Evolutionary conservation across 176 grass and related monocot genomes (phyloP).

Genomic region (Poa pratensis): DNA sequence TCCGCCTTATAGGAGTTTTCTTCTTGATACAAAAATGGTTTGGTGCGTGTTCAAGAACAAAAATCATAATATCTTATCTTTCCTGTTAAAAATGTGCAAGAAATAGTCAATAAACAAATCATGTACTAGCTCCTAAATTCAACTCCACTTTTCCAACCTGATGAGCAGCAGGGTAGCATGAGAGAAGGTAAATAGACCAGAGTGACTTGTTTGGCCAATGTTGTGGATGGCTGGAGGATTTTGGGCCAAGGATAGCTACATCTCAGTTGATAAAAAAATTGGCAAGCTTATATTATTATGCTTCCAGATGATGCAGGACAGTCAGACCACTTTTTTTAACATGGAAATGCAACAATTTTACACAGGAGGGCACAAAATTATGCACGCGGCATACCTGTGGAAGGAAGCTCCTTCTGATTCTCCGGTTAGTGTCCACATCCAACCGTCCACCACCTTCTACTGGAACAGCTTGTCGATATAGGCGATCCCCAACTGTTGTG

Average conservation of each 20-base stretch:
- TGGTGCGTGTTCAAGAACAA: background rate
- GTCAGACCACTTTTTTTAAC: background rate
- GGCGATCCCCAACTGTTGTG: slow-evolving; percentile 62
- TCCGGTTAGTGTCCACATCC: slow-evolving; percentile 62
- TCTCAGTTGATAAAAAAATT: slow-evolving; percentile 3
- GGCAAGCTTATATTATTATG: background rate
- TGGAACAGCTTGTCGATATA: slow-evolving; percentile 82
- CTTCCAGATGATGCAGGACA: background rate
- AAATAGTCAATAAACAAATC: background rate
- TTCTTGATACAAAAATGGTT: background rate
- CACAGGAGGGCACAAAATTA: background rate
- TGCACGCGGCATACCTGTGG: slow-evolving; percentile 68
- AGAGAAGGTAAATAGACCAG: background rate
- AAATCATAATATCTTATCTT: background rate
- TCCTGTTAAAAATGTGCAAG: background rate
- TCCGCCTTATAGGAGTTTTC: background rate
- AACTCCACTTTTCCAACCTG: background rate
- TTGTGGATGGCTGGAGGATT: background rate
- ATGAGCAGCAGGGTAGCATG: background rate
- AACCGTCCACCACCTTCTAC: slow-evolving; percentile 66
- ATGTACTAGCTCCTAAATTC: background rate
- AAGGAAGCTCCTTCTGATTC: slow-evolving; percentile 73
- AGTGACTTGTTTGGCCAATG: background rate
- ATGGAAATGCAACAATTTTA: slow-evolving; percentile 10
- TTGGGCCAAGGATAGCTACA: background rate